Conservation (phyloP, 441 rosid species). For the Adansonia gregorii region DNA sequence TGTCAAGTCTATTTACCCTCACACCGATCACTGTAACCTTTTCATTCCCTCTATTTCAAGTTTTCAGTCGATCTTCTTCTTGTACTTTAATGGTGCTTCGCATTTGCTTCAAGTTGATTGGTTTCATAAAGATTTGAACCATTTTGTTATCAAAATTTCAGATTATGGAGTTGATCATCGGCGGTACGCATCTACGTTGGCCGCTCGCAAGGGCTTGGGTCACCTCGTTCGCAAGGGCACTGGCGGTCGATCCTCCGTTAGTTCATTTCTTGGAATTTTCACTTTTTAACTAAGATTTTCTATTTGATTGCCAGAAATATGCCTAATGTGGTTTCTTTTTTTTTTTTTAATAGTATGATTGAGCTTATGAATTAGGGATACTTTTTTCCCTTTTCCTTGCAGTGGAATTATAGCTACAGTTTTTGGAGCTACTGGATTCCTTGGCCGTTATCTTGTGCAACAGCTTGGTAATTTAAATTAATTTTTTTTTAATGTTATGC, state of each 20-base stretch:
- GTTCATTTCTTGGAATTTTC: conserved; percentile 43
- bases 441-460: conserved; percentile 98
- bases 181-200: conserved; percentile 67
- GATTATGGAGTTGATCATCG: conserved; percentile 64
- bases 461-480: conserved; percentile 78
- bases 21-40: conserved; percentile 60
- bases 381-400: conserved; percentile 30
- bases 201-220: conserved; percentile 65
- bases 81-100: not conserved
- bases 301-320: not conserved
- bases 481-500: not conserved
- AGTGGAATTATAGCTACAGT: conserved; percentile 98
- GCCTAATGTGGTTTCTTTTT: not conserved
- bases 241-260: conserved; percentile 98
- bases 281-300: conserved; percentile 2
- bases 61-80: conserved; percentile 25
- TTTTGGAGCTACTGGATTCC: conserved; percentile 97
- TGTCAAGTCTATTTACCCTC: conserved; percentile 57
- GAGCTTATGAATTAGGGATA: conserved; percentile 5
- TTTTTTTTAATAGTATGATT: not conserved
- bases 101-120: not conserved
- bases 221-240: conserved; percentile 97
- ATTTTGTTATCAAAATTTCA: conserved; percentile 26
- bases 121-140: not conserved
- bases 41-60: conserved; percentile 12